These are phyloP conservation scores for Phoma sp. DNA, from an alignment of 2,329 filamentous ascomycete genomes.

Conservation along the genomic window DNA sequence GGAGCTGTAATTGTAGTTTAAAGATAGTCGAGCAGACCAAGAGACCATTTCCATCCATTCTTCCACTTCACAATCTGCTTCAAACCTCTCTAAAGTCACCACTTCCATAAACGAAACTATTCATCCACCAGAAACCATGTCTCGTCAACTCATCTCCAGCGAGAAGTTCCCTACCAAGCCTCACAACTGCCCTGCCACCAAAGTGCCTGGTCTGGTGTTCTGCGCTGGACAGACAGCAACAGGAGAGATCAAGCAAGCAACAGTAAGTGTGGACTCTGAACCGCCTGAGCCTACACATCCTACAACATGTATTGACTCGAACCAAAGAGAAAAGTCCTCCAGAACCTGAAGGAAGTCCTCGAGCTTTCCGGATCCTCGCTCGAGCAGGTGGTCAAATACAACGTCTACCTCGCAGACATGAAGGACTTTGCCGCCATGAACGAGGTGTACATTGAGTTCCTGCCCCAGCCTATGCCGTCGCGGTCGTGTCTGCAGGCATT, in stretches of 20 bases:
- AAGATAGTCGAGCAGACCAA: not conserved
- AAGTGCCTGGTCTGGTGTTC: conserved; percentile 33
- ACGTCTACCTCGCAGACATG: conserved; percentile 39
- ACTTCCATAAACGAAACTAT: not conserved
- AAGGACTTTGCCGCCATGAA: conserved; percentile 41
- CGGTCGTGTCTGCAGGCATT: conserved; percentile 28
- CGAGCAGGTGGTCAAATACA: conserved; percentile 42
- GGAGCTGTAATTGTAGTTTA: not conserved
- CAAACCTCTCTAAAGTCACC: not conserved
- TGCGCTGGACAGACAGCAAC: conserved; percentile 34
- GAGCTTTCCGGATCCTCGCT: conserved; percentile 35
- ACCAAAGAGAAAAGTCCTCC: conserved; percentile 25
- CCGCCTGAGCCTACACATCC: not conserved
- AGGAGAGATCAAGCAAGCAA: conserved; percentile 34
- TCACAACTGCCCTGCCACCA: conserved; percentile 31
- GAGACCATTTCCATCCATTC: not conserved
- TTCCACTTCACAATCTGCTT: not conserved
- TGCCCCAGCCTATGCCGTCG: conserved; percentile 31
- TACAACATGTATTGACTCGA: not conserved
- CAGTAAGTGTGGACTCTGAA: conserved; percentile 13
- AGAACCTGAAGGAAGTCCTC: conserved; percentile 31
- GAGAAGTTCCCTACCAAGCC: conserved; percentile 35
- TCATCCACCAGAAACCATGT: conserved; percentile 20
- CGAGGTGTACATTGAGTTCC: conserved; percentile 38
- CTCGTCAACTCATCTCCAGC: conserved; percentile 32